These are phyloP conservation scores for Talaromyces pinophilus DNA, from an alignment of 2,329 filamentous ascomycete genomes.

Conservation along the genomic window DNA sequence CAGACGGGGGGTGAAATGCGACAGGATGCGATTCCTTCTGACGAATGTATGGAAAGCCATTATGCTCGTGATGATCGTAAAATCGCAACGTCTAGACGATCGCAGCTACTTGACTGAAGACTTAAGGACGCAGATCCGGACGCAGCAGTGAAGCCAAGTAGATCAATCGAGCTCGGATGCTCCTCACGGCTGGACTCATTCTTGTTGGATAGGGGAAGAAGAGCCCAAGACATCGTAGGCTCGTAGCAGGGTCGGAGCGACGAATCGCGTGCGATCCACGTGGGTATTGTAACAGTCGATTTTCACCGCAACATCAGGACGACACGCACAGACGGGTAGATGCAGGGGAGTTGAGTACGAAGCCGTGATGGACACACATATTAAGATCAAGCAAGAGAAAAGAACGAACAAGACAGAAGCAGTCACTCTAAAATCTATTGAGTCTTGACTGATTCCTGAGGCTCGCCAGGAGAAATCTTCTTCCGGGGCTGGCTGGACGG, in stretches of 20 bases:
- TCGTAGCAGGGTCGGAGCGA: not conserved
- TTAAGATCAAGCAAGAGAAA: not conserved
- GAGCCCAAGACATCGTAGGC: not conserved
- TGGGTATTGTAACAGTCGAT: not conserved
- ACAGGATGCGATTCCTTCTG: conserved; percentile 19
- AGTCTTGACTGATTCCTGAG: not conserved
- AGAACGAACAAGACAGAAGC: not conserved
- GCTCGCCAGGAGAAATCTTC: not conserved
- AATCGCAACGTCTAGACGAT: not conserved
- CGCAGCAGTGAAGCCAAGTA: not conserved
- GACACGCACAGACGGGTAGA: not conserved
- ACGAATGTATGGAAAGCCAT: conserved; percentile 7
- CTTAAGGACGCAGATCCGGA: too few species aligned
- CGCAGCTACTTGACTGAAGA: not conserved
- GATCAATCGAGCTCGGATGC: not conserved
- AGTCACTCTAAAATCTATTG: not conserved
- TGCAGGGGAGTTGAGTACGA: not conserved
- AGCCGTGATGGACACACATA: not conserved
- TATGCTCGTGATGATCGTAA: not conserved
- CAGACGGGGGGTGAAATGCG: conserved; percentile 23
- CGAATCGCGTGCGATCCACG: conserved; percentile 2
- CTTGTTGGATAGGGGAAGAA: not conserved
- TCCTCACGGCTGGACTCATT: conserved; percentile 7
- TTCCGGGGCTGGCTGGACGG: not conserved
- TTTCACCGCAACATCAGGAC: not conserved